Evolutionary conservation across 768 basidiomycete species (phyloP), one percentile per base, ranked within the genome.

Genomic region (Kondoa malvinella): DNA sequence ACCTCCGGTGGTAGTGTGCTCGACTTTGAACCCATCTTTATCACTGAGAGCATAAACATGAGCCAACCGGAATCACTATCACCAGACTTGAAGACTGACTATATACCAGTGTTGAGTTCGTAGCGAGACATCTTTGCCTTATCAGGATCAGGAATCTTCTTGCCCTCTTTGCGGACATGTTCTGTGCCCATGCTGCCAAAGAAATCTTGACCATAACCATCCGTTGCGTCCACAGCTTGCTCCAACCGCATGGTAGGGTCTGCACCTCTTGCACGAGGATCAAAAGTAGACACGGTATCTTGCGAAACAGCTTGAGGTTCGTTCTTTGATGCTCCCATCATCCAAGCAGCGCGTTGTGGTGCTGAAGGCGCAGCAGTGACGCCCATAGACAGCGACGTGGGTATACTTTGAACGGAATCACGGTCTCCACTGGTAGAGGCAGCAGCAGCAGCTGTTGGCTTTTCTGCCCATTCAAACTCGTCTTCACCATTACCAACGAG

Each of bases 391-490:
- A 85, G 83, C 0, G 84, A 80, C 0, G 87, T 86, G 17, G 89
- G 89, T 64, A 91, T 89, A 69, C 84, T 81, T n/a, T 85, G 79
- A 64, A 64, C 60, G 30, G 33, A 66, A n/a, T n/a, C n/a, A n/a
- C n/a, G n/a, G n/a, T n/a, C n/a, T n/a, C 40, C 21, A 50, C 40
- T 50, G 40, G 40, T 8, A 8, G 40, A 21, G 67, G 34, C 70
- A 60, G 62, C 67, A 59, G 57, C 86, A 79, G 85, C 82, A 74
- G 85, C 85, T 40, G 89, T 84, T 72, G 88, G 88, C 80, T 88
- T 89, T 79, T 91, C 91, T 27, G 85, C 82, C 90, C 90, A 92
- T 79, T 89, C 82, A 66, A 85, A 85, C 21, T 71, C 84, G 74
- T 84, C 85, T 69, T 84, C 80, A 17, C 82, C 81, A 74, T 91